Conservation (phyloP, 2,329 filamentous ascomycete genomes). For the Eurotiales sp. region DNA sequence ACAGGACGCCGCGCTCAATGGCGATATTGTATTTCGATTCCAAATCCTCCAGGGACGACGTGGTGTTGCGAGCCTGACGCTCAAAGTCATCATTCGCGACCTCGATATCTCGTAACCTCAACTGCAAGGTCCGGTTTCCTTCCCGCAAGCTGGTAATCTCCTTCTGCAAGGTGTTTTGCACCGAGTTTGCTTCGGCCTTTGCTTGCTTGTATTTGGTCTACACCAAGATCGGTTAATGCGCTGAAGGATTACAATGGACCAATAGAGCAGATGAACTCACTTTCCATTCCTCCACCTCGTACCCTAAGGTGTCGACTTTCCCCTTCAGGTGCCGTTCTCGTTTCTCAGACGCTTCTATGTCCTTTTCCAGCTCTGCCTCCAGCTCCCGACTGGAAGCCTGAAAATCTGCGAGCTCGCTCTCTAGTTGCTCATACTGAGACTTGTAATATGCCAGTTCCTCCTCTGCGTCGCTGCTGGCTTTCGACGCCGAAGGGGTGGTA, state of each 20-base stretch:
- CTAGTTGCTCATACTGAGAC: slow-evolving; percentile 86
- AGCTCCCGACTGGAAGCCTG: slow-evolving; percentile 90
- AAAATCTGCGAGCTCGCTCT: slow-evolving; percentile 88
- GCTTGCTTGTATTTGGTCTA: slow-evolving; percentile 95
- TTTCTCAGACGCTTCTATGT: slow-evolving; percentile 93
- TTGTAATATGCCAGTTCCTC: slow-evolving; percentile 94
- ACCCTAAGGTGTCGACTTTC: slow-evolving; percentile 78
- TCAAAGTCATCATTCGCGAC: slow-evolving; percentile 98
- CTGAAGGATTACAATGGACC: no score
- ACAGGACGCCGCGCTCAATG: slow-evolving; percentile 85
- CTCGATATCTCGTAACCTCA: slow-evolving; percentile 88
- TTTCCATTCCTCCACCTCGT: slow-evolving; percentile 98
- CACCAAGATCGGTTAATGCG: no score
- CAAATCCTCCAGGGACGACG: slow-evolving; percentile 91
- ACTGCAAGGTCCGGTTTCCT: slow-evolving; percentile 71
- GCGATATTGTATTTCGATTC: slow-evolving; percentile 95
- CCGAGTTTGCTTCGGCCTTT: slow-evolving; percentile 78
- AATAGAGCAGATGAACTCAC: slow-evolving; percentile 49
- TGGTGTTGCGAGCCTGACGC: slow-evolving; percentile 90
- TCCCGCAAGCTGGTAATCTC: slow-evolving; percentile 92
- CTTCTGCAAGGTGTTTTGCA: slow-evolving; percentile 85
- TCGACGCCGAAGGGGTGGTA: slow-evolving; percentile 35
- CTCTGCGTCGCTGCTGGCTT: slow-evolving; percentile 47
- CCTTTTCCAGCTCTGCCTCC: slow-evolving; percentile 90
- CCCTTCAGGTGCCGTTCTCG: slow-evolving; percentile 80